Conservation (phyloP, 805 yeast species). For the Candida montana region DNA sequence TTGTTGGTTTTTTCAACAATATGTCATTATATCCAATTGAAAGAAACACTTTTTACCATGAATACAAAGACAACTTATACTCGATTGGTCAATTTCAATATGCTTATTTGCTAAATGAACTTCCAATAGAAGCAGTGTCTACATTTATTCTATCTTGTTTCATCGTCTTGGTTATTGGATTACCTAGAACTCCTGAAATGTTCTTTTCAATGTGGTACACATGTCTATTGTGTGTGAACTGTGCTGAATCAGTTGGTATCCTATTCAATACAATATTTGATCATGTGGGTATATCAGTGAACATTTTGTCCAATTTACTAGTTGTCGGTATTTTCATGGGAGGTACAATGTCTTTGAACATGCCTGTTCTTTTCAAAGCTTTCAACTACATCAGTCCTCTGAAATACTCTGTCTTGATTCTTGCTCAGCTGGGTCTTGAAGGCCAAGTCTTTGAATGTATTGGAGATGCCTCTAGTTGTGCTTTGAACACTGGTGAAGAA, state of each 20-base stretch:
- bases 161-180: conserved; percentile 63
- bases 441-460: conserved; percentile 48
- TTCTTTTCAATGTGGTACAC: conserved; percentile 59
- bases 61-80: conserved; percentile 67
- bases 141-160: conserved; percentile 55
- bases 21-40: conserved; percentile 71
- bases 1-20: conserved; percentile 75
- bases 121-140: conserved; percentile 63
- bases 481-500: conserved; percentile 46
- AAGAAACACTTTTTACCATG: conserved; percentile 71
- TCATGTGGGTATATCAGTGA: conserved; percentile 74
- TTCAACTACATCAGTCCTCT: conserved; percentile 69
- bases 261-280: conserved; percentile 62
- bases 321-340: conserved; percentile 74
- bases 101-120: conserved; percentile 53
- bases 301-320: conserved; percentile 55
- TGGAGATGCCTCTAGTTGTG: conserved; percentile 39
- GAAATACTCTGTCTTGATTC: conserved; percentile 58
- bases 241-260: conserved; percentile 81
- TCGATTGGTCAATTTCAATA: conserved; percentile 58
- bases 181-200: conserved; percentile 59
- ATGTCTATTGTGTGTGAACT: conserved; percentile 50
- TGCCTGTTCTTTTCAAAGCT: conserved; percentile 64
- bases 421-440: conserved; percentile 54
- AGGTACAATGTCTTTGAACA: conserved; percentile 68